Evolutionary conservation across 2,329 filamentous ascomycete species (phyloP), one percentile per base, ranked within the genome.

Genomic region (Cryphonectria radicalis): DNA sequence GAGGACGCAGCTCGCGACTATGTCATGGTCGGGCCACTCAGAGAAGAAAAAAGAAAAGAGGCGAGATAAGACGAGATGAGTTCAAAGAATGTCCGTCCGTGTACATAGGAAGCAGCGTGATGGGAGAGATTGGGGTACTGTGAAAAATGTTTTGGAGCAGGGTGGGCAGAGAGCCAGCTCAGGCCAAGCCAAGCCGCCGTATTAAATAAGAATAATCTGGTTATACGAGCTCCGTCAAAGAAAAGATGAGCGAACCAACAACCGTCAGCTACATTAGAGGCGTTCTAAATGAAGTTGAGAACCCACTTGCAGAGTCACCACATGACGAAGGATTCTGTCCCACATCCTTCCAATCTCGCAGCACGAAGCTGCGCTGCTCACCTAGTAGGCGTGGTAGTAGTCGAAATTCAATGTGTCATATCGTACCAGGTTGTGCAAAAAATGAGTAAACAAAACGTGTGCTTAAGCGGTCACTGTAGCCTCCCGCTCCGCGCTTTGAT

Each of bases 331-430:
- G 22, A 50, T 50, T 4, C 19, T 50, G 53, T 55, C n/a, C 53
- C 53, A n/a, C 10, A 55, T 55, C 53, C 53, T 55, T 55, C 53
- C 53, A 55, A 55, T 55, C 53, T 55, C n/a, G n/a, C 53, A 14
- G 53, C n/a, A 22, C 22, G 3, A 19, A 53, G 22, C 22, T 25
- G 46, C 50, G 22, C 50, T 10, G 22, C n/a, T 6, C 50, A 53
- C 50, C 50, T 25, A 4, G 22, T 6, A 53, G 22, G 50, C 50
- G 50, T n/a, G 50, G 22, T n/a, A 13, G n/a, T 53, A 53, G 7
- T 53, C 19, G 50, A 63, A 35, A 63, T 32, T 63, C 14, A 50
- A 10, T 19, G n/a, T n/a, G 8, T 50, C 46, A 19, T 6, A 22
- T 17, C 5, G 7, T n/a, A 22, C 22, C 46, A 50, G 46, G n/a